phyloP scores from a whole-genome alignment of 2,329 filamentous ascomycete species.

The Cordyceps tenuipes region DNA sequence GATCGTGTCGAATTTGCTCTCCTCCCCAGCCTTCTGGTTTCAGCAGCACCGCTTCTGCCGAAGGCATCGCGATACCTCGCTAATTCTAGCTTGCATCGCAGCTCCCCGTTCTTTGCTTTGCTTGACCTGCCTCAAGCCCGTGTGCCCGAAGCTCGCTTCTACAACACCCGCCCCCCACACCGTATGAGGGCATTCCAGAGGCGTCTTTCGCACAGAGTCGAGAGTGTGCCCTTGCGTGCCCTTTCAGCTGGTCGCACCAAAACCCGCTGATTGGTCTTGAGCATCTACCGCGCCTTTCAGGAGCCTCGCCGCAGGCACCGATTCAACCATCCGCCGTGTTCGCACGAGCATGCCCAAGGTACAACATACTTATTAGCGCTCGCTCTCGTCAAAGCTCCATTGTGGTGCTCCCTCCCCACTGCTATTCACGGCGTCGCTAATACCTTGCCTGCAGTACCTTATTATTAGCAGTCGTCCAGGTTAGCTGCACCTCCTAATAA shows the following conservation, averaged over 20 bases:
- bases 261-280: background rate
- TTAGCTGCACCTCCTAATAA: background rate
- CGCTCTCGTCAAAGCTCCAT: background rate
- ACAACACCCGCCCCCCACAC: background rate
- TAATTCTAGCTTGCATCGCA: background rate
- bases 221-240: background rate
- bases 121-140: background rate
- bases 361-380: background rate
- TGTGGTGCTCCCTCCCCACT: background rate
- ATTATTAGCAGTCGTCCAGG: background rate
- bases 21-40: constrained; percentile 6
- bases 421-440: background rate
- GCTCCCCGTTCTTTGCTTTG: background rate
- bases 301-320: background rate
- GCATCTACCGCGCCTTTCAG: background rate
- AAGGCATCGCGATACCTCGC: background rate
- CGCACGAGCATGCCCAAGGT: background rate
- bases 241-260: background rate
- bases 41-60: background rate
- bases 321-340: background rate
- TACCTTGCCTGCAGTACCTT: no score
- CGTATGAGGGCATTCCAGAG: constrained; percentile 4
- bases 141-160: constrained; percentile 1
- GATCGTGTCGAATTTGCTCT: constrained; percentile 4
- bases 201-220: background rate